These are phyloP conservation scores for Ehretia macrophylla DNA, from an alignment of 257 asterid genomes.

Conservation along the genomic window DNA sequence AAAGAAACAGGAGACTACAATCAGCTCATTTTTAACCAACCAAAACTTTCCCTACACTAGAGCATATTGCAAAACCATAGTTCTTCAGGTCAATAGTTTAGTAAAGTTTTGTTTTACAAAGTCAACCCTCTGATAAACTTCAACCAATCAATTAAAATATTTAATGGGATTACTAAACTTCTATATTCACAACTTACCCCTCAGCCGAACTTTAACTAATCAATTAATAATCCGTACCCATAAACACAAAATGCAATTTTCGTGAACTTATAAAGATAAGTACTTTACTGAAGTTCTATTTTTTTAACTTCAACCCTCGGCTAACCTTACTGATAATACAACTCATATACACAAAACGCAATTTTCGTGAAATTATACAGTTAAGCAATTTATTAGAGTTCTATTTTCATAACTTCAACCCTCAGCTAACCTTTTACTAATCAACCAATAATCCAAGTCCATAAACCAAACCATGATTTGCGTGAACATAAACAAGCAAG, in stretches of 20 bases:
- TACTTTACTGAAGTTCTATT: not conserved
- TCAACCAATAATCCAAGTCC: not conserved
- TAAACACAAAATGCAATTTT: too few relatives aligned
- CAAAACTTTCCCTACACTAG: not conserved
- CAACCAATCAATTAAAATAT: too few relatives aligned
- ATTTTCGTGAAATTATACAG: too few relatives aligned
- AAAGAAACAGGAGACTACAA: not conserved
- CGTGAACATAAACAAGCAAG: not conserved
- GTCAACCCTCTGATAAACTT: not conserved
- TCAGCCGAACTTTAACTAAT: too few relatives aligned
- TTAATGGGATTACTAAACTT: too few relatives aligned
- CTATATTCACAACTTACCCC: too few relatives aligned
- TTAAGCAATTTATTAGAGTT: not conserved
- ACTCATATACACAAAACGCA: too few relatives aligned
- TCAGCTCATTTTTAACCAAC: not conserved
- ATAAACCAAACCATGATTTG: not conserved
- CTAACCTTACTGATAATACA: too few relatives aligned
- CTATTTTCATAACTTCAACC: not conserved
- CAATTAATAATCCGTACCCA: too few relatives aligned
- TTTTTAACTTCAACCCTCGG: not conserved
- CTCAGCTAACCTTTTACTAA: not conserved
- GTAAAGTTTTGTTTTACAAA: too few relatives aligned
- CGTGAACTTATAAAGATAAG: too few relatives aligned
- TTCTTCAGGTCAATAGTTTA: not conserved
- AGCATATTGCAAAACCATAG: not conserved